Percentiles rank a stretch among this genome's conserved stretches.
Evolutionary conservation across 2,329 filamentous ascomycete genomes (phyloP).

Genomic region (Talaromyces sp.): DNA sequence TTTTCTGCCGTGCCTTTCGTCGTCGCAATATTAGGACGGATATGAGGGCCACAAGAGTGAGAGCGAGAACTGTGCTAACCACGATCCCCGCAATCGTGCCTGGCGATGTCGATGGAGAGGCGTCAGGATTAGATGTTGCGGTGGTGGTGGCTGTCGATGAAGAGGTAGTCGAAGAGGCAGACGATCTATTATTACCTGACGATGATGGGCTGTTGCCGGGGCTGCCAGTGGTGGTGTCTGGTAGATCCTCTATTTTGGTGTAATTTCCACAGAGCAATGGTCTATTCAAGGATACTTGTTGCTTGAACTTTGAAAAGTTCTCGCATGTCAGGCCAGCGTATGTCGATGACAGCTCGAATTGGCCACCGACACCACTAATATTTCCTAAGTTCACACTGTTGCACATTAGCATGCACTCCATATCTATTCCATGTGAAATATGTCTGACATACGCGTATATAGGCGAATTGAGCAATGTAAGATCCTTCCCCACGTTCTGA

Average conservation of each 20-base stretch:
- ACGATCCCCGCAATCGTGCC: neutral
- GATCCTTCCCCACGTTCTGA: neutral
- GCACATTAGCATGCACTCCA: neutral
- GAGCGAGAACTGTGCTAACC: neutral
- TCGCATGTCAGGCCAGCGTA: neutral
- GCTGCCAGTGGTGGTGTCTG: neutral
- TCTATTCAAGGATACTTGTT: neutral
- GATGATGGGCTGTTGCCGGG: neutral
- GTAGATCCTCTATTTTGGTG: neutral
- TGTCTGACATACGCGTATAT: neutral
- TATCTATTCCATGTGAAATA: neutral
- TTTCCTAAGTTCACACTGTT: neutral
- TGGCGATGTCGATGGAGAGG: neutral
- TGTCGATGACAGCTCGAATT: neutral
- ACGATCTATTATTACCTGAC: neutral
- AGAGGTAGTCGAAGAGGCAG: neutral
- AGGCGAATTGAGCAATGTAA: neutral
- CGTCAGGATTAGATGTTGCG: neutral
- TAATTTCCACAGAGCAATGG: neutral
- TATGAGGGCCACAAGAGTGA: neutral
- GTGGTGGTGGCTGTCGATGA: neutral
- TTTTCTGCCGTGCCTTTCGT: neutral
- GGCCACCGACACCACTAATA: neutral
- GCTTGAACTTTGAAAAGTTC: neutral
- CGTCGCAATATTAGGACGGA: neutral